A percentile compares a stretch with the other conserved stretches of the same genome.
These are phyloP conservation scores for Dioscorea zingiberensis DNA, from an alignment of 106 monocot genomes.

Conservation along the genomic window DNA sequence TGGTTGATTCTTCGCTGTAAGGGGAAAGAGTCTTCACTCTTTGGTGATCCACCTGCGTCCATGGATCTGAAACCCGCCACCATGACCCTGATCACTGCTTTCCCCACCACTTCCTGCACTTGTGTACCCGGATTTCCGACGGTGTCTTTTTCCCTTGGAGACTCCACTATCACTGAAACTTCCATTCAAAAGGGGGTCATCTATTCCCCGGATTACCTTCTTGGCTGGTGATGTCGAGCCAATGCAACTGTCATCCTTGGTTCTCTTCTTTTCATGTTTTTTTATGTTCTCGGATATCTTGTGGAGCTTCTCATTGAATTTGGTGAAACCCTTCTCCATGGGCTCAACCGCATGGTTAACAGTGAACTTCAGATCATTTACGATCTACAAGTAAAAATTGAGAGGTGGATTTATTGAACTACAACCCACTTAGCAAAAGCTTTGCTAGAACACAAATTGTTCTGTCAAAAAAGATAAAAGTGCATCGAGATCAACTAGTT, in stretches of 20 bases:
- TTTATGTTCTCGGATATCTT: constrained; percentile 91
- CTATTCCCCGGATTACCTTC: constrained; percentile 71
- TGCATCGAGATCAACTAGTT: too few relatives aligned
- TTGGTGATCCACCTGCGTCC: constrained; percentile 71
- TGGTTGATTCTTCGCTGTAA: too few relatives aligned
- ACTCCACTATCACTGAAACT: constrained; percentile 46
- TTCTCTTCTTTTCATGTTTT: constrained; percentile 66
- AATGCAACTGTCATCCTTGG: constrained; percentile 84
- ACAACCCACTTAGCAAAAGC: too few relatives aligned
- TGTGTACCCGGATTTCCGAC: constrained; percentile 53
- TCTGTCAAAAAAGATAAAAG: too few relatives aligned
- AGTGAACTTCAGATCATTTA: constrained; percentile 93
- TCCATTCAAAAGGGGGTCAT: constrained; percentile 73
- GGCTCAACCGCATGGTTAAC: constrained; percentile 93
- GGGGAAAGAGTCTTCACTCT: constrained; percentile 22
- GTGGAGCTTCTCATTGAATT: constrained; percentile 88
- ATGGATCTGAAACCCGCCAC: constrained; percentile 53
- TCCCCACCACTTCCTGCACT: constrained; percentile 88
- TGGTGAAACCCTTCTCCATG: constrained; percentile 76
- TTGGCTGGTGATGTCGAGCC: constrained; percentile 33
- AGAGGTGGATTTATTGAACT: too few relatives aligned
- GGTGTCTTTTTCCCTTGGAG: constrained; percentile 31
- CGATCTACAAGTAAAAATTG: constrained; percentile 37
- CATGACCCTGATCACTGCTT: constrained; percentile 58
- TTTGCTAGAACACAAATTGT: too few relatives aligned